These are phyloP conservation scores for Rusavskia elegans DNA, from an alignment of 495 filamentous ascomycete species.

Conservation along the genomic window DNA sequence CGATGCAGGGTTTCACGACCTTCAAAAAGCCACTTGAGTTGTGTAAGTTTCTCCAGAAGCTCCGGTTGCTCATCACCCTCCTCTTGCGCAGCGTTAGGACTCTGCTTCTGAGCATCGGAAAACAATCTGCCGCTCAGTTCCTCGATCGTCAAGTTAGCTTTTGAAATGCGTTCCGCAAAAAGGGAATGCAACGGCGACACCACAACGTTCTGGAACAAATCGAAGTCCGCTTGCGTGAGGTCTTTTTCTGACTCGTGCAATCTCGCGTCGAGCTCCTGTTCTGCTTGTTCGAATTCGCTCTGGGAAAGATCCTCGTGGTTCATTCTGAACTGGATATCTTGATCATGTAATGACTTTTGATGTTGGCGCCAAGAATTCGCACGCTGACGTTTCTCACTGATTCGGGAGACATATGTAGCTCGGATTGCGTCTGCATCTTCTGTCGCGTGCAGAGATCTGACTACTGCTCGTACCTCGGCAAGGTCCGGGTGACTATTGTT, in stretches of 20 bases:
- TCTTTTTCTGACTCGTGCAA: constrained; percentile 45
- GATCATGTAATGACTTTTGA: constrained; percentile 31
- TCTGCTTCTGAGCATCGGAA: constrained; percentile 51
- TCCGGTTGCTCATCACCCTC: constrained; percentile 93
- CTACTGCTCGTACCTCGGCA: constrained; percentile 53
- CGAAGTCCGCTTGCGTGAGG: constrained; percentile 53
- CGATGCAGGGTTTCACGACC: constrained; percentile 73
- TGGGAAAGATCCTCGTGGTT: constrained; percentile 60
- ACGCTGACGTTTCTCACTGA: constrained; percentile 21
- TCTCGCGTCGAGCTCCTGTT: constrained; percentile 46
- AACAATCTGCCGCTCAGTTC: constrained; percentile 55
- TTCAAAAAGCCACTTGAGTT: constrained; percentile 96
- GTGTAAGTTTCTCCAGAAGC: constrained; percentile 80
- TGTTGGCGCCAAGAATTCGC: constrained; percentile 28
- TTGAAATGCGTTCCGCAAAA: constrained; percentile 29
- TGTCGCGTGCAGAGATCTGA: constrained; percentile 64
- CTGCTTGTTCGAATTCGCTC: constrained; percentile 64
- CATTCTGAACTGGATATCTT: constrained; percentile 59
- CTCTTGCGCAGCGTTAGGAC: constrained; percentile 73
- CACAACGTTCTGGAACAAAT: constrained; percentile 57
- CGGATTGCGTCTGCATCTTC: constrained; percentile 54
- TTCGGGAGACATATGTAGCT: constrained; percentile 32
- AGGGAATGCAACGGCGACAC: constrained; percentile 64
- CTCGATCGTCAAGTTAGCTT: constrained; percentile 15
- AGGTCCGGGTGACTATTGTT: constrained; percentile 91